These are phyloP conservation scores for Syncephalis fuscata DNA, from an alignment of 371 early-diverging fungal genomes.

Conservation along the genomic window DNA sequence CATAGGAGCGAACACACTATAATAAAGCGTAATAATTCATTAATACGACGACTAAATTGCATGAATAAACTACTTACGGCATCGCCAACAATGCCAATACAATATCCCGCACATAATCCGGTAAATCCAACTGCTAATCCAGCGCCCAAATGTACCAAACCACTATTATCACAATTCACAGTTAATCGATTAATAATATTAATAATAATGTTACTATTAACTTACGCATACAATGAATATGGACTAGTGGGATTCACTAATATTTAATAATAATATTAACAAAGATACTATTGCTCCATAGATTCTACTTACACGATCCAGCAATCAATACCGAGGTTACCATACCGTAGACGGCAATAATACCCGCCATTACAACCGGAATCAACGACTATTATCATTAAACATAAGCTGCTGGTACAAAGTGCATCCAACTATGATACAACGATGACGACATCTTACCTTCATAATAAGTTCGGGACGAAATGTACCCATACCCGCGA, in stretches of 20 bases:
- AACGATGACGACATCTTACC: too few species aligned
- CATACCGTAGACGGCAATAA: conserved; percentile 80
- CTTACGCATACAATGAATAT: conserved; percentile 24
- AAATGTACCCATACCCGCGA: conserved; percentile 73
- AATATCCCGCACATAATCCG: conserved; percentile 81
- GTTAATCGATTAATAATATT: neutral
- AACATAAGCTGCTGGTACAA: too few species aligned
- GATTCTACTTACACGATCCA: conserved; percentile 50
- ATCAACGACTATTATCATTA: conserved; percentile 34
- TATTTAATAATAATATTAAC: conserved; percentile 8
- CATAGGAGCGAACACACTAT: too few species aligned
- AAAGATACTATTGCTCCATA: neutral
- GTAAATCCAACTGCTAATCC: conserved; percentile 71
- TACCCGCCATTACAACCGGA: conserved; percentile 90
- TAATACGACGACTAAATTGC: neutral
- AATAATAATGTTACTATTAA: neutral
- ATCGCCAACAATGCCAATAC: conserved; percentile 84
- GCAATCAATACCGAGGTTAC: conserved; percentile 79
- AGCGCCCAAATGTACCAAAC: conserved; percentile 71
- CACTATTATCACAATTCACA: conserved; percentile 21
- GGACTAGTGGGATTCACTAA: conserved; percentile 8
- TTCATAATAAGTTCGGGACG: conserved; percentile 81
- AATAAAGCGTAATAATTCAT: conserved; percentile 4
- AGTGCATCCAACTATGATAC: too few species aligned
- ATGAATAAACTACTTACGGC: conserved; percentile 28